Conservation (phyloP, 345 rosid genomes). For the Gossypium stocksii region DNA sequence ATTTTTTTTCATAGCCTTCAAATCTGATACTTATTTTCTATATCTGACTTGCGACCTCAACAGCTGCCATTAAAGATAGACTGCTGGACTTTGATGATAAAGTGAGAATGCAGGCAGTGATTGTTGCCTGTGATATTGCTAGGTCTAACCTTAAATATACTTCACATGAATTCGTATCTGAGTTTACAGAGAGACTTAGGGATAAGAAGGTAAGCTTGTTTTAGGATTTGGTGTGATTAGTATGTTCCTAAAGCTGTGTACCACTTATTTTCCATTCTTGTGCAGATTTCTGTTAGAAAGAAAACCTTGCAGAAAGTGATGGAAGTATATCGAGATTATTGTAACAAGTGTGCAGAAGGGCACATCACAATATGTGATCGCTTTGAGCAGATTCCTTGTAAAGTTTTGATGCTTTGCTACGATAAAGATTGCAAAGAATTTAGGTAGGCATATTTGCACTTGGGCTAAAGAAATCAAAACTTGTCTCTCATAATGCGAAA, state of each 20-base stretch:
- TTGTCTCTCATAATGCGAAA: not conserved
- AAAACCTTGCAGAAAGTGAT: constrained; percentile 72
- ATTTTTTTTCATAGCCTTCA: constrained; percentile 17
- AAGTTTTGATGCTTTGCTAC: constrained; percentile 69
- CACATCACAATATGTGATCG: constrained; percentile 44
- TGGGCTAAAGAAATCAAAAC: constrained; percentile 5
- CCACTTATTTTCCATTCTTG: constrained; percentile 20
- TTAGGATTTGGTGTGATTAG: constrained; percentile 1
- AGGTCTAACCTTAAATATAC: constrained; percentile 45
- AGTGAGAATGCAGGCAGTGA: constrained; percentile 75
- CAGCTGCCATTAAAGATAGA: constrained; percentile 81
- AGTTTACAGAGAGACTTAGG: constrained; percentile 74
- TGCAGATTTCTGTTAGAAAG: constrained; percentile 81
- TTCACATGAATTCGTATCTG: constrained; percentile 54
- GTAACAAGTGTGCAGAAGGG: constrained; percentile 69
- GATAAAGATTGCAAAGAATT: constrained; percentile 75
- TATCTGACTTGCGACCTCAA: constrained; percentile 22
- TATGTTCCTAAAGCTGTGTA: constrained; percentile 2
- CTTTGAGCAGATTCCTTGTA: constrained; percentile 86
- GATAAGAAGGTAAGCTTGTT: constrained; percentile 73
- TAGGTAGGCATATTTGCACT: constrained; percentile 41
- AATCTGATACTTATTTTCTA: constrained; percentile 18
- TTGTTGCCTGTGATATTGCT: constrained; percentile 72
- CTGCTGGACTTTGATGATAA: constrained; percentile 79
- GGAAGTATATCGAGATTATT: constrained; percentile 76